Evolutionary conservation across 2,329 filamentous ascomycete species (phyloP).

Genomic region (Ploettnerulaceae sp.): DNA sequence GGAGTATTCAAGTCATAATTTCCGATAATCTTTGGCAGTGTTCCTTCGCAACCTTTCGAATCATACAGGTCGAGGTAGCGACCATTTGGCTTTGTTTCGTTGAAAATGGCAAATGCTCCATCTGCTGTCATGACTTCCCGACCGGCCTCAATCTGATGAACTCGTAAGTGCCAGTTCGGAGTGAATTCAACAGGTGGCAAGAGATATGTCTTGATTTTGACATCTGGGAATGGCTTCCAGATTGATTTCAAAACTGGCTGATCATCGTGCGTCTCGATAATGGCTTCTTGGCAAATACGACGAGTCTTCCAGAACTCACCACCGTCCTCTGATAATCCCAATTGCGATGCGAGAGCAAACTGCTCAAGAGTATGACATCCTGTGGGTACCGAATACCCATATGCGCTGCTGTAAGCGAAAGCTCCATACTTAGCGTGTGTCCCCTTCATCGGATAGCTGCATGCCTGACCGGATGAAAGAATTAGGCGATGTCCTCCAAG

Average conservation of each 20-base stretch:
- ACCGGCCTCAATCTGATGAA: constrained; percentile 55
- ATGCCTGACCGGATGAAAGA: constrained; percentile 72
- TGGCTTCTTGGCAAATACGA: constrained; percentile 59
- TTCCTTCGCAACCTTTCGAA: constrained; percentile 43
- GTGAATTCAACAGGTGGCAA: constrained; percentile 53
- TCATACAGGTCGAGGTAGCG: constrained; percentile 49
- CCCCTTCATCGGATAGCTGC: constrained; percentile 75
- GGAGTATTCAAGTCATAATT: constrained; percentile 55
- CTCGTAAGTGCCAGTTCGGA: constrained; percentile 66
- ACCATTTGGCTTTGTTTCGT: constrained; percentile 44
- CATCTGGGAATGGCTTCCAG: constrained; percentile 68
- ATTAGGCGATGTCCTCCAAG: constrained; percentile 73
- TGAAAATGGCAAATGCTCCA: constrained; percentile 67
- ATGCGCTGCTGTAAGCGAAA: constrained; percentile 73
- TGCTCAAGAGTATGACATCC: constrained; percentile 73
- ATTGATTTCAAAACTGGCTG: constrained; percentile 59
- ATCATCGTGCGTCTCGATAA: constrained; percentile 51
- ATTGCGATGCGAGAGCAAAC: constrained; percentile 68
- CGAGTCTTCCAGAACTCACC: constrained; percentile 77
- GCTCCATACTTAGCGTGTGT: constrained; percentile 78
- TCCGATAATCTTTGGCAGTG: constrained; percentile 51
- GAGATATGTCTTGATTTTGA: constrained; percentile 60
- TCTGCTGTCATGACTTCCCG: constrained; percentile 67
- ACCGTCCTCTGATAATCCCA: constrained; percentile 71
- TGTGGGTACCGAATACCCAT: constrained; percentile 72